These are phyloP conservation scores for Raphanus raphanistrum DNA, from an alignment of 345 rosid species.

Conservation along the genomic window DNA sequence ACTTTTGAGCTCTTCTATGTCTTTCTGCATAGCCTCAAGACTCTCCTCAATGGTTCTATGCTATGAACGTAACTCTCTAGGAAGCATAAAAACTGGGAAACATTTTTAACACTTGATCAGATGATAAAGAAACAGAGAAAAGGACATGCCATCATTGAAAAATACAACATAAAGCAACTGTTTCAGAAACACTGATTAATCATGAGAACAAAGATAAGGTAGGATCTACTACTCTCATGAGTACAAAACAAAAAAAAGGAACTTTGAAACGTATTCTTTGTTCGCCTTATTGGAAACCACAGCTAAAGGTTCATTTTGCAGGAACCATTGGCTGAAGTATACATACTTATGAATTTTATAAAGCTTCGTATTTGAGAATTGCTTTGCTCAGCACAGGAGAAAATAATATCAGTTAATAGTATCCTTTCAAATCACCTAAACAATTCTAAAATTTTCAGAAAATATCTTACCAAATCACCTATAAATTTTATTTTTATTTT, in stretches of 20 bases:
- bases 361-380: neutral
- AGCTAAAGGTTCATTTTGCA: neutral
- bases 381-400: neutral
- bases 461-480: neutral
- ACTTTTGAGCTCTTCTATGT: too few relatives aligned
- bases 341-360: too few relatives aligned
- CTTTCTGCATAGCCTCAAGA: too few relatives aligned
- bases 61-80: too few relatives aligned
- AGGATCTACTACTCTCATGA: neutral
- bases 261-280: neutral
- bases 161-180: neutral
- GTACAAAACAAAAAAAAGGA: neutral
- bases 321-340: conserved; percentile 13
- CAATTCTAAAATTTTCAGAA: too few relatives aligned
- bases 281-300: conserved; percentile 9
- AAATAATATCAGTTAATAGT: too few relatives aligned
- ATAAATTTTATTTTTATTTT: too few relatives aligned
- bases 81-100: too few relatives aligned
- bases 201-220: neutral
- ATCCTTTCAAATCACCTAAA: neutral
- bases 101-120: too few relatives aligned
- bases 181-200: neutral
- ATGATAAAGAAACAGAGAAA: too few relatives aligned
- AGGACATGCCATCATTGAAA: neutral
- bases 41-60: too few relatives aligned